Percentiles rank a stretch among this genome's conserved stretches.
Conservation (phyloP, 106 monocot genomes). For the Vanilla planifolia region DNA sequence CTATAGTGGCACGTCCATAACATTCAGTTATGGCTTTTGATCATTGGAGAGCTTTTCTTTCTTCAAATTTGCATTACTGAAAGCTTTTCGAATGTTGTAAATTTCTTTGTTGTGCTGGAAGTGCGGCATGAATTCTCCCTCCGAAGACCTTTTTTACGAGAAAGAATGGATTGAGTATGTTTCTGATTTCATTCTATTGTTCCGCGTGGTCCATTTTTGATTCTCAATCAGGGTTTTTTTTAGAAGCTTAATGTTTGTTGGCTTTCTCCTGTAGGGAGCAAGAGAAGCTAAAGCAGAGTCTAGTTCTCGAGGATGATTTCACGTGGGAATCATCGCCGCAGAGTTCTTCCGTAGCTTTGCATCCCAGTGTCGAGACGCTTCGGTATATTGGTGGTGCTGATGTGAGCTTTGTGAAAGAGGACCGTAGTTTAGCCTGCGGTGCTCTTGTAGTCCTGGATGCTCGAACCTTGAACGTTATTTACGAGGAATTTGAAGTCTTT, state of each 20-base stretch:
- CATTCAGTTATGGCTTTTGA: too few relatives aligned
- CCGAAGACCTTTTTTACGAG: neutral
- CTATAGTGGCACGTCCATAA: too few relatives aligned
- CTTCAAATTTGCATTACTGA: neutral
- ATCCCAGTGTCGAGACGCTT: constrained; percentile 6
- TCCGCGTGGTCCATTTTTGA: neutral
- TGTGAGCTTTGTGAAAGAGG: constrained; percentile 74
- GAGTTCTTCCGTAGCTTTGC: constrained; percentile 4
- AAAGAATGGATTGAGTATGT: constrained; percentile 1
- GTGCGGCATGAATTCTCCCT: neutral
- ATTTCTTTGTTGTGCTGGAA: neutral
- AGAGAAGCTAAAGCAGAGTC: constrained; percentile 47
- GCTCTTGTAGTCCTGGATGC: constrained; percentile 72
- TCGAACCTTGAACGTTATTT: constrained; percentile 40
- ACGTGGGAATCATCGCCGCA: constrained; percentile 31
- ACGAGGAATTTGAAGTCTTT: constrained; percentile 55
- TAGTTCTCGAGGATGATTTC: constrained; percentile 68
- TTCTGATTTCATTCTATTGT: neutral
- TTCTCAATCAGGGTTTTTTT: neutral
- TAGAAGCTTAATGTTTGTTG: neutral
- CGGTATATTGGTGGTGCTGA: constrained; percentile 80
- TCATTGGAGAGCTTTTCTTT: neutral
- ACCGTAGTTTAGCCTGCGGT: constrained; percentile 63
- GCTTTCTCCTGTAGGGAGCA: constrained; percentile 36
- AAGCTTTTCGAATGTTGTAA: neutral